Percentiles rank a stretch among this genome's conserved stretches.
These are phyloP conservation scores for Heteromeles arbutifolia DNA, from an alignment of 306 rosid species.

Conservation along the genomic window DNA sequence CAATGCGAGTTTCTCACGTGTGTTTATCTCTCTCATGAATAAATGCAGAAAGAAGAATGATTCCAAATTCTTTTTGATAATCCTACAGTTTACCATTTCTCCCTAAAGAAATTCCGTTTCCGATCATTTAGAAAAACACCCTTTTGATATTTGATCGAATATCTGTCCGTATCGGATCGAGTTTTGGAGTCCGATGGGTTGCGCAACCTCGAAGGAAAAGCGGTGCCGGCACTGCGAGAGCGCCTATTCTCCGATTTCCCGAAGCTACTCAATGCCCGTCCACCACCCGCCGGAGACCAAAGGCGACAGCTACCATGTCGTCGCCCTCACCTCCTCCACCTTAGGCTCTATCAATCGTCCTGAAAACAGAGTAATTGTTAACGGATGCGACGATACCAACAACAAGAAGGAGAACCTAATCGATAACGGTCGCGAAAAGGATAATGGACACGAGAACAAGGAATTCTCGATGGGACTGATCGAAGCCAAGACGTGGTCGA, in stretches of 20 bases:
- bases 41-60: background rate
- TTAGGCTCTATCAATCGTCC: slow-evolving; percentile 51
- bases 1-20: background rate
- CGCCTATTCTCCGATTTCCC: slow-evolving; percentile 54
- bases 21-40: background rate
- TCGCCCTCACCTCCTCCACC: slow-evolving; percentile 78
- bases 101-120: background rate
- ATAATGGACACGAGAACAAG: background rate
- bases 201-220: slow-evolving; percentile 70
- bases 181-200: slow-evolving; percentile 49
- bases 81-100: background rate
- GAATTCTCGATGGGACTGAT: slow-evolving; percentile 45
- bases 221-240: slow-evolving; percentile 69
- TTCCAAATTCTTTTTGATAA: background rate
- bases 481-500: slow-evolving; percentile 80
- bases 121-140: background rate
- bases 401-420: background rate
- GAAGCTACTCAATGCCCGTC: slow-evolving; percentile 80
- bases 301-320: slow-evolving; percentile 65
- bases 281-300: slow-evolving; percentile 62
- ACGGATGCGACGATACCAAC: background rate
- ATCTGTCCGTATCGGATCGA: background rate
- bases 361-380: background rate
- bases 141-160: background rate
- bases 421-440: background rate